Evolutionary conservation across 176 grass and related monocot genomes (phyloP).

Genomic region (Dendrocalamus sinicus): DNA sequence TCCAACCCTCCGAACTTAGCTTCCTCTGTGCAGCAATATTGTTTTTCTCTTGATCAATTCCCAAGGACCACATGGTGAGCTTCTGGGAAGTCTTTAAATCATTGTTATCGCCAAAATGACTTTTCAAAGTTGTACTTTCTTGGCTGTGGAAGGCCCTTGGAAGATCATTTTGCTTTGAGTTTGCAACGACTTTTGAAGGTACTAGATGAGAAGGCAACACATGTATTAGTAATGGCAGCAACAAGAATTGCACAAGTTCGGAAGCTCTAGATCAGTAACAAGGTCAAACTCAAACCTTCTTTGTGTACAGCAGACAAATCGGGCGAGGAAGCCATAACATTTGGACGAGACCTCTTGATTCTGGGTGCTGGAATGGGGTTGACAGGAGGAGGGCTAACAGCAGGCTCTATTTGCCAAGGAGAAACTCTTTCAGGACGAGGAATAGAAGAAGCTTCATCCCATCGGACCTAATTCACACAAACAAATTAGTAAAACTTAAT

Average conservation of each 20-base stretch:
- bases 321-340: constrained; percentile 45
- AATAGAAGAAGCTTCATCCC: constrained; percentile 86
- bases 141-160: constrained; percentile 67
- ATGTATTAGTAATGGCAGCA: constrained; percentile 29
- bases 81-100: constrained; percentile 52
- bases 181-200: constrained; percentile 54
- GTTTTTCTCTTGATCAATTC: constrained; percentile 50
- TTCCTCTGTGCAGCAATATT: constrained; percentile 33
- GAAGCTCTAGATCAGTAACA: constrained; percentile 18
- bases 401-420: constrained; percentile 89
- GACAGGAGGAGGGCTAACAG: constrained; percentile 53
- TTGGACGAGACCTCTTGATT: constrained; percentile 67
- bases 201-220: constrained; percentile 43
- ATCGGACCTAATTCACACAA: constrained; percentile 67
- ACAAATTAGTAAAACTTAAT: constrained; percentile 20
- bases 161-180: constrained; percentile 49
- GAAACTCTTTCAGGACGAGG: constrained; percentile 86
- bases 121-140: constrained; percentile 56
- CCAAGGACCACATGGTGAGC: constrained; percentile 52
- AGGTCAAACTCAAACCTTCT: constrained; percentile 63
- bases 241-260: background rate
- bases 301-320: constrained; percentile 58
- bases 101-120: constrained; percentile 28
- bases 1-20: constrained; percentile 23
- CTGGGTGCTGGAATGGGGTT: constrained; percentile 58